Evolutionary conservation across 2,329 filamentous ascomycete genomes (phyloP).

Genomic region (Tolypocladium pustulatum): DNA sequence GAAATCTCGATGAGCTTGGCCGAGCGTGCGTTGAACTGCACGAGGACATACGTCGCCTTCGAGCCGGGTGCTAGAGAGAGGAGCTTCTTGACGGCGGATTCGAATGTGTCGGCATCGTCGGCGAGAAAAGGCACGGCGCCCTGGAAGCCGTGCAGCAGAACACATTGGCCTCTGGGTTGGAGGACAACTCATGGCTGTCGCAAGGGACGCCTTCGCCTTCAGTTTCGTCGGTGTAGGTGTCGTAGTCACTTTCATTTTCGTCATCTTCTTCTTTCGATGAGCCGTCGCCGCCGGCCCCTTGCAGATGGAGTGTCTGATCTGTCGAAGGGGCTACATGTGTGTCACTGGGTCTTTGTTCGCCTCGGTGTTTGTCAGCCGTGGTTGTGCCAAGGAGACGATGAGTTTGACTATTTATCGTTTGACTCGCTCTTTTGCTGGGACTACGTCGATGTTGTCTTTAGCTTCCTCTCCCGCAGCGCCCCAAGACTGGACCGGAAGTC

Average conservation of each 20-base stretch:
- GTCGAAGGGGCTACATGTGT: neutral
- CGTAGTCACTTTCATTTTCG: neutral
- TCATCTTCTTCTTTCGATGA: neutral
- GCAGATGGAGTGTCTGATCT: neutral
- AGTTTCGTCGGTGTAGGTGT: neutral
- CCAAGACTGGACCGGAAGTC: neutral
- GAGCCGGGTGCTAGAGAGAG: conserved; percentile 8
- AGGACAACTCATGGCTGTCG: neutral
- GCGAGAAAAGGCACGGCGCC: conserved; percentile 20
- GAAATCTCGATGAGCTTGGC: neutral
- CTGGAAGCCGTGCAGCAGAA: conserved; percentile 13
- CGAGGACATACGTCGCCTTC: conserved; percentile 1
- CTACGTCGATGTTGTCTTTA: too few relatives aligned
- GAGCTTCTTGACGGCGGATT: conserved; percentile 11
- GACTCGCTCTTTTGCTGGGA: neutral
- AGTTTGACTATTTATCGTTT: neutral
- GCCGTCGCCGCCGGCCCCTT: neutral
- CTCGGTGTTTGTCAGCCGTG: neutral
- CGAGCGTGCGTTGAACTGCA: conserved; percentile 5
- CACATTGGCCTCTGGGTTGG: neutral
- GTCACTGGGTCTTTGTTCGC: neutral
- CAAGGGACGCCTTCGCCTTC: neutral
- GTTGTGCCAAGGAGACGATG: neutral
- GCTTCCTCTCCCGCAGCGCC: neutral
- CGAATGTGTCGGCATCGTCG: conserved; percentile 9